These are phyloP conservation scores for Gymnopus androsaceus DNA, from an alignment of 1,284 basidiomycete genomes.

Conservation along the genomic window DNA sequence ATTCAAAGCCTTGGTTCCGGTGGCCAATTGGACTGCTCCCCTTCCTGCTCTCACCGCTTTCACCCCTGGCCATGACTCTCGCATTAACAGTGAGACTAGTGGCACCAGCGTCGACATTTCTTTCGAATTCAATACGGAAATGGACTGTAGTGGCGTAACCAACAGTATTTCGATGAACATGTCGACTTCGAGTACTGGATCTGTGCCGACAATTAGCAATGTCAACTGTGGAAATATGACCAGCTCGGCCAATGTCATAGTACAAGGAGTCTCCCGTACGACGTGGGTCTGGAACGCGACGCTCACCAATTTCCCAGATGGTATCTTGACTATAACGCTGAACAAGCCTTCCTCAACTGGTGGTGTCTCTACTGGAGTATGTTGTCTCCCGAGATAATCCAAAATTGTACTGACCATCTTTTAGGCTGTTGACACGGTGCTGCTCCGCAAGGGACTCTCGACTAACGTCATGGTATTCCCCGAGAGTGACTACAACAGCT, in stretches of 20 bases:
- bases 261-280: conserved; percentile 60
- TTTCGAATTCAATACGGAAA: conserved; percentile 76
- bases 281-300: conserved; percentile 75
- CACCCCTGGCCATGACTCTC: conserved; percentile 81
- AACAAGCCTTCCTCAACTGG: conserved; percentile 51
- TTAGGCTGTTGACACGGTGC: conserved; percentile 72
- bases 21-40: conserved; percentile 64
- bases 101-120: conserved; percentile 65
- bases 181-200: conserved; percentile 67
- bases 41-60: conserved; percentile 78
- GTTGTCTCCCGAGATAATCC: conserved; percentile 25
- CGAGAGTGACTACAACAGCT: conserved; percentile 70
- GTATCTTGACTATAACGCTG: conserved; percentile 74
- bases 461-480: conserved; percentile 85
- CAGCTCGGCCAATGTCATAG: conserved; percentile 45
- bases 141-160: conserved; percentile 75
- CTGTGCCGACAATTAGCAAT: conserved; percentile 51
- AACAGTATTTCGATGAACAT: conserved; percentile 63
- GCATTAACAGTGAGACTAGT: conserved; percentile 57
- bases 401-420: conserved; percentile 18
- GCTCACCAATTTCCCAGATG: conserved; percentile 74
- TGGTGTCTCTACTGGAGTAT: conserved; percentile 57
- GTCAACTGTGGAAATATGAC: conserved; percentile 49
- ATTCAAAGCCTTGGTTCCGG: conserved; percentile 81
- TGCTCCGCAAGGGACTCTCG: conserved; percentile 75